Percentiles rank a stretch among this genome's conserved stretches.
These are phyloP conservation scores for Colletotrichum caudatum DNA, from an alignment of 2,329 filamentous ascomycete genomes.

Conservation along the genomic window DNA sequence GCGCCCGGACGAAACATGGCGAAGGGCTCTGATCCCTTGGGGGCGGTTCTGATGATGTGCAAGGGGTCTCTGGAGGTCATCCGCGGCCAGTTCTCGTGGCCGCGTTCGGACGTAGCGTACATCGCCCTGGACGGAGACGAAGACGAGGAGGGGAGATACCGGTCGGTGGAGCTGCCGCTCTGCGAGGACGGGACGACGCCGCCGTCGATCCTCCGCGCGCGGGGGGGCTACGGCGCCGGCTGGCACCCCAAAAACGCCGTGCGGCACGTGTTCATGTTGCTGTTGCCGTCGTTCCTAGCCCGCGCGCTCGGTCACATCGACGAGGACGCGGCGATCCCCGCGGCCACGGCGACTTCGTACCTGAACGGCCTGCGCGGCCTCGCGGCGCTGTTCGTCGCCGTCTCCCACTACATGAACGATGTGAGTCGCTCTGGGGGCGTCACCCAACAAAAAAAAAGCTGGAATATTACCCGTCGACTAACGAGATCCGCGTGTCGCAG, in stretches of 20 bases:
- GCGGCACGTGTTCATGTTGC: not conserved
- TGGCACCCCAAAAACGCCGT: not conserved
- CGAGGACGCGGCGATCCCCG: not conserved
- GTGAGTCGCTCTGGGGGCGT: constrained; percentile 13
- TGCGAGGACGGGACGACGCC: not conserved
- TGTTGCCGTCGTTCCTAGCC: constrained; percentile 27
- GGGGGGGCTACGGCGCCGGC: not conserved
- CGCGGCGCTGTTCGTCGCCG: constrained; percentile 66
- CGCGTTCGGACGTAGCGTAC: constrained; percentile 8
- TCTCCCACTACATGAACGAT: constrained; percentile 60
- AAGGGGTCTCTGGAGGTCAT: not conserved
- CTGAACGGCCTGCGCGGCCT: constrained; percentile 69
- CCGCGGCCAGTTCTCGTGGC: not conserved
- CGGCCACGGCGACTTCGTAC: constrained; percentile 57
- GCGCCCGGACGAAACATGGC: not conserved
- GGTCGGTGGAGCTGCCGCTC: not conserved
- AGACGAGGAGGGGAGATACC: not conserved
- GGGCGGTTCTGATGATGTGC: not conserved
- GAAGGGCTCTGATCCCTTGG: not conserved
- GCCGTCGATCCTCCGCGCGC: not conserved
- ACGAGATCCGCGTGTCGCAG: not conserved
- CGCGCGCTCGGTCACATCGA: constrained; percentile 1
- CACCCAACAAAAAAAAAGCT: too few species aligned
- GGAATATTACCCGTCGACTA: constrained; percentile 48
- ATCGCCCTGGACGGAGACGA: constrained; percentile 1